phyloP scores from a whole-genome alignment of 2,329 filamentous ascomycete species.

The Lasiodiplodia sp. region DNA sequence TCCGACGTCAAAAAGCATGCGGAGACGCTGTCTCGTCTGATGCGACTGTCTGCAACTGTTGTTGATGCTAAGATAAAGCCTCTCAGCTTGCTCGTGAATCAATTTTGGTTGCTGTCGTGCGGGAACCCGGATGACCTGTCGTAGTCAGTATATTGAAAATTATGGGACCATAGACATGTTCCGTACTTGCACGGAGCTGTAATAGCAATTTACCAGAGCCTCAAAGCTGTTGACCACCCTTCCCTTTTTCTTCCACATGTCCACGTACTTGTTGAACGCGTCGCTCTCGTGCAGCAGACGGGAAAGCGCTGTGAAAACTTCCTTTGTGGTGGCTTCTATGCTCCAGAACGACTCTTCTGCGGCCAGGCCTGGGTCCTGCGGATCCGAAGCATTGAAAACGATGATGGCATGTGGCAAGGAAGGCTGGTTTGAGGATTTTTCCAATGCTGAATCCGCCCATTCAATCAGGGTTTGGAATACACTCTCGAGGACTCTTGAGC shows the following conservation, averaged over 20 bases:
- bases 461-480: slow-evolving; percentile 54
- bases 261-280: too few species aligned
- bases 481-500: slow-evolving; percentile 49
- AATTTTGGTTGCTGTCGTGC: slow-evolving; percentile 54
- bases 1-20: slow-evolving; percentile 58
- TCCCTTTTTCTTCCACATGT: too few species aligned
- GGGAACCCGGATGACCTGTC: slow-evolving; percentile 54
- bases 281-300: slow-evolving; percentile 21
- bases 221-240: too few species aligned
- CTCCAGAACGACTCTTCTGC: slow-evolving; percentile 55
- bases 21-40: slow-evolving; percentile 52
- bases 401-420: slow-evolving; percentile 63
- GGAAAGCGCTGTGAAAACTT: slow-evolving; percentile 47
- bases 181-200: slow-evolving; percentile 52
- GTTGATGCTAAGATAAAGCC: slow-evolving; percentile 55
- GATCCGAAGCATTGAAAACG: slow-evolving; percentile 55
- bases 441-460: slow-evolving; percentile 61
- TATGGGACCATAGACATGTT: not conserved
- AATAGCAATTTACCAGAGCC: slow-evolving; percentile 57
- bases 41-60: slow-evolving; percentile 48
- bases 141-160: not conserved
- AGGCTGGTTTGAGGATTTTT: slow-evolving; percentile 63
- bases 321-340: slow-evolving; percentile 48
- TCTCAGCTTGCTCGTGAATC: slow-evolving; percentile 58
- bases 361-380: slow-evolving; percentile 38